A percentile compares a stretch with the other conserved stretches of the same genome.
phyloP scores from a whole-genome alignment of 768 basidiomycete genomes.

The Lactarius vividus region DNA sequence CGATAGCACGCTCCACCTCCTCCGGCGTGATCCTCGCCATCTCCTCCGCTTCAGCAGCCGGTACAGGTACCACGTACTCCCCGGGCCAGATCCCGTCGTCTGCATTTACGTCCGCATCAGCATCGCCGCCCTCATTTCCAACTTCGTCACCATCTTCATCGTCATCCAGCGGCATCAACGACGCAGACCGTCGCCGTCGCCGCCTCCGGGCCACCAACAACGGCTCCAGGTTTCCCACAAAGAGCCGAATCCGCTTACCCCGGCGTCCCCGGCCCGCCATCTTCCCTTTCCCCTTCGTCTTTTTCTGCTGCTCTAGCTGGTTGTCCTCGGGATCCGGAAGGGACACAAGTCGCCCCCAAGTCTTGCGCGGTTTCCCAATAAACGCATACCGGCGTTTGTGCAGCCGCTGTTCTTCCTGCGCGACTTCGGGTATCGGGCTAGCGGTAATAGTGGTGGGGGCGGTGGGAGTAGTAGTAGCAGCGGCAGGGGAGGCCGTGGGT shows the following conservation, averaged over 20 bases:
- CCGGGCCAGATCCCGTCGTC: conserved; percentile 13
- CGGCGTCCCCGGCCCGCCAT: neutral
- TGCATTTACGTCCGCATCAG: neutral
- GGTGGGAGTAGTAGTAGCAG: neutral
- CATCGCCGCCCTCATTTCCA: neutral
- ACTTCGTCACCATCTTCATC: neutral
- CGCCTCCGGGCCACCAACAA: neutral
- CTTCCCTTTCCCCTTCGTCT: neutral
- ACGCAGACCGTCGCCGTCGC: neutral
- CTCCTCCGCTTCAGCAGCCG: neutral
- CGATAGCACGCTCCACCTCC: conserved; percentile 21
- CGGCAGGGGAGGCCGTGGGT: neutral
- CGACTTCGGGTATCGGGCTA: neutral
- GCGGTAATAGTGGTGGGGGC: too few relatives aligned
- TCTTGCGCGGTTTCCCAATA: conserved; percentile 9
- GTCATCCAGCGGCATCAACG: neutral
- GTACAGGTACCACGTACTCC: neutral
- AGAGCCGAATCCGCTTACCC: neutral
- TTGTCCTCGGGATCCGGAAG: conserved; percentile 1
- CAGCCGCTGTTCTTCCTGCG: neutral
- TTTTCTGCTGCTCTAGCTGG: neutral
- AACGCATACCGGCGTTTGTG: neutral
- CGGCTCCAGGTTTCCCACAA: conserved; percentile 5
- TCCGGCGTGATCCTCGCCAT: conserved; percentile 10
- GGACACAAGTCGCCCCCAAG: conserved; percentile 12